Base-by-base conservation (phyloP, 2,329 filamentous ascomycete genomes). In the Penicillium fuscoglaucum region DNA sequence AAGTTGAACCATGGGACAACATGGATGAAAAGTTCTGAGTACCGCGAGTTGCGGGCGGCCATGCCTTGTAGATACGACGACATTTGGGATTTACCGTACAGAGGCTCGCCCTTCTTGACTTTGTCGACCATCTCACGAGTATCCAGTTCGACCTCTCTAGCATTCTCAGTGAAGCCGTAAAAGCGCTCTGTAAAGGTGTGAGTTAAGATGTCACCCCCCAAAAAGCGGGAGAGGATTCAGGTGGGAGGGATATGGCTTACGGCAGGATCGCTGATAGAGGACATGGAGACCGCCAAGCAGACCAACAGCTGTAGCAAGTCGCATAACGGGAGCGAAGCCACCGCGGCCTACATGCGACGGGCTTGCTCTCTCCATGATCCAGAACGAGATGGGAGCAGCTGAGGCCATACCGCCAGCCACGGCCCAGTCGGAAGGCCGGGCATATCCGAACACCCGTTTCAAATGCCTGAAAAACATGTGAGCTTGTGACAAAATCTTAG, bases 71-170 rank as follows among this genome's bases (percentile, higher is more conserved):
- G 89, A 78, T 97, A 91, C 63, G 93, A 88, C 58, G 88, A 89
- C 69, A 97, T 79, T 53, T 80, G 80, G 70, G 87, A 91, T 69
- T 84, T 85, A 71, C 95, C 95, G 78, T 99, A 99, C 49, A 98
- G 82, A 37, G 95, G 84, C 81, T 96, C 85, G 65, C 93, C 93
- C 59, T 84, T 86, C 85, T 98, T 99, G 74, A 98, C 93, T 79
- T 93, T 96, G 76, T 87, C 85, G 39, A 97, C 93, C 95, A 99
- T 99, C 79, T 99, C 95, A 65, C 86, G 85, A 93, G 98, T 98
- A 75, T 99, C 95, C 88, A 96, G 88, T 64, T 96, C 90, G 58
- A 95, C 82, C 78, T 99, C 95, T 69, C 95, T 88, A 55, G 88
- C 80, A 79, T 99, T 99, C 78, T 99, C 95, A 48, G 85, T 88